Evolutionary conservation across 2,329 filamentous ascomycete genomes (phyloP).

Genomic region (Leptoxyphium fumago): DNA sequence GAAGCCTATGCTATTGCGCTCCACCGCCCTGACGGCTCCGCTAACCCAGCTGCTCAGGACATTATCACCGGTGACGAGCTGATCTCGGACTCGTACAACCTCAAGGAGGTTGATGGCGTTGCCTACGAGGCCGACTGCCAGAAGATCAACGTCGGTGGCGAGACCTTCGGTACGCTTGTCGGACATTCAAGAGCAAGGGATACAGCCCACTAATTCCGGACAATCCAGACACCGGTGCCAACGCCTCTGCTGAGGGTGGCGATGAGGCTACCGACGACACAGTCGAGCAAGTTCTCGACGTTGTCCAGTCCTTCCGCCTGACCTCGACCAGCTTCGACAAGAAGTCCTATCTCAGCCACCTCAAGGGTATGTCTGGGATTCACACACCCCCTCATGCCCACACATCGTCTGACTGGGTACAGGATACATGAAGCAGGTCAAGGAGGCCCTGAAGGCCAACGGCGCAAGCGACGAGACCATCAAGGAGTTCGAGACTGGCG

Average conservation of each 20-base stretch:
- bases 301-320: slow-evolving; percentile 84
- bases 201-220: not conserved
- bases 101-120: slow-evolving; percentile 65
- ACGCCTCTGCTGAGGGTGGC: slow-evolving; percentile 77
- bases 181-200: not conserved
- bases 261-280: slow-evolving; percentile 57
- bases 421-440: slow-evolving; percentile 89
- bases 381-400: not conserved
- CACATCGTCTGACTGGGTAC: not conserved
- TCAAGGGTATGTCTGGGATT: slow-evolving; percentile 53
- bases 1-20: too few species aligned
- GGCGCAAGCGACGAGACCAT: slow-evolving; percentile 50
- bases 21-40: too few species aligned
- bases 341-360: slow-evolving; percentile 67
- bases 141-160: slow-evolving; percentile 68
- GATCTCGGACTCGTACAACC: slow-evolving; percentile 83
- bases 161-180: slow-evolving; percentile 47
- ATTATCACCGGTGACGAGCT: slow-evolving; percentile 83
- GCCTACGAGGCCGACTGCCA: slow-evolving; percentile 84
- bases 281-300: slow-evolving; percentile 70
- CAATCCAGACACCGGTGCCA: slow-evolving; percentile 68
- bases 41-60: slow-evolving; percentile 44
- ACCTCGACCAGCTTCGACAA: slow-evolving; percentile 69
- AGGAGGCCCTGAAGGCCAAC: slow-evolving; percentile 50
- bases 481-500: slow-evolving; percentile 66